Base-by-base conservation (phyloP, 306 rosid species). In the Quercus agrifolia region DNA sequence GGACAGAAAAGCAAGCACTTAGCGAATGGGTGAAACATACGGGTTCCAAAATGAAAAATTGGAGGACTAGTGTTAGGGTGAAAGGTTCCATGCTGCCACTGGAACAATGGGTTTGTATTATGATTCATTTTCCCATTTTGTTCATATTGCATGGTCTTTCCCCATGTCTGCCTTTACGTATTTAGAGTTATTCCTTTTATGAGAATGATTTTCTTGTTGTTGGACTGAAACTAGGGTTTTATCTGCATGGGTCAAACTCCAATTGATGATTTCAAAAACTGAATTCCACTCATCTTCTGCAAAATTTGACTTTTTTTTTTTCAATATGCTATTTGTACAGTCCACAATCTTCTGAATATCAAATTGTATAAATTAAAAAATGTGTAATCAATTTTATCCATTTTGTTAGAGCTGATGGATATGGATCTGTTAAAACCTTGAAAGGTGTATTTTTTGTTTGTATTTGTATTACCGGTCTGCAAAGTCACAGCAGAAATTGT, bases 1-100 rank as follows among this genome's bases (percentile, higher is more conserved):
- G 98, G 83, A 81, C 92, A 44, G 94, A 93, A 87, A 96, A 96
- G 87, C 97, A 93, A 86, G 94, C 97, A 35, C 99, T 96, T 79
- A 93, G 98, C 56, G 98, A 91, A 78, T 96, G 99, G 99, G 98
- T 93, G 84, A 88, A 89, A 14, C 99, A 96, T 80, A 90, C 97
- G 0, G 99, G 99, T 78, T 93, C 98, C 77, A 96, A 96, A 77
- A 85, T 90, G 28, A 90, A 94, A 90, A 87, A 96, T 85, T 96
- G 99, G 99, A 96, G 80, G 82, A 89, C 90, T 52, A 96, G 99
- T 80, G 92, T 96, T 70, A 86, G 86, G 77, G 98, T 96, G 81
- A 96, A 96, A 85, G 94, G 83, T 86, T 90, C 99, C 77, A 89
- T 88, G 92, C 91, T 96, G 83, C 90, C 97, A 4, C 84, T 96